Conservation (phyloP, 495 filamentous ascomycete species). For the Jackrogersella minutella region DNA sequence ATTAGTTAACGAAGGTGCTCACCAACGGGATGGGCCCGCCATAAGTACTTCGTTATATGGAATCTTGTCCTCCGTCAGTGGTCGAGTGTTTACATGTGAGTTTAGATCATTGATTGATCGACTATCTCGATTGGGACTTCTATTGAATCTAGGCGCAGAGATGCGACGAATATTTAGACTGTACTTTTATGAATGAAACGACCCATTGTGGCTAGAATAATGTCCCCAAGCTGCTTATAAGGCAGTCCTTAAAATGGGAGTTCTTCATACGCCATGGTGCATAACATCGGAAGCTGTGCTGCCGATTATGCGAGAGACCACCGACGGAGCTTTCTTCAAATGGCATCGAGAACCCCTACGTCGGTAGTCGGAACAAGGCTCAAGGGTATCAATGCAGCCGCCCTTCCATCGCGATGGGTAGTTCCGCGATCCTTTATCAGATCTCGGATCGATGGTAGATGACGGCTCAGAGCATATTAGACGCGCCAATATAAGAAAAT, state of each 20-base stretch:
- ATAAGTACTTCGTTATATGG: background rate
- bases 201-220: background rate
- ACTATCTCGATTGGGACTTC: background rate
- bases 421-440: slow-evolving; percentile 9
- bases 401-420: slow-evolving; percentile 13
- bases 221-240: background rate
- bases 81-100: background rate
- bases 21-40: background rate
- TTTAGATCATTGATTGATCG: background rate
- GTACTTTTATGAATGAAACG: background rate
- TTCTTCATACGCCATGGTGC: background rate
- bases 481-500: background rate
- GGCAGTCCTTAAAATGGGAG: background rate
- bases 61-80: background rate
- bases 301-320: background rate
- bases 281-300: background rate
- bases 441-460: slow-evolving; percentile 31
- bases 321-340: background rate
- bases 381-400: slow-evolving; percentile 25
- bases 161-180: background rate
- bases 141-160: background rate
- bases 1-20: background rate
- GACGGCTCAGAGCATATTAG: background rate
- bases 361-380: slow-evolving; percentile 33
- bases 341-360: background rate